A percentile compares a stretch with the other conserved stretches of the same genome.
phyloP scores from a whole-genome alignment of 371 early-diverging fungal genomes.

The Rhizopus microsporus region DNA sequence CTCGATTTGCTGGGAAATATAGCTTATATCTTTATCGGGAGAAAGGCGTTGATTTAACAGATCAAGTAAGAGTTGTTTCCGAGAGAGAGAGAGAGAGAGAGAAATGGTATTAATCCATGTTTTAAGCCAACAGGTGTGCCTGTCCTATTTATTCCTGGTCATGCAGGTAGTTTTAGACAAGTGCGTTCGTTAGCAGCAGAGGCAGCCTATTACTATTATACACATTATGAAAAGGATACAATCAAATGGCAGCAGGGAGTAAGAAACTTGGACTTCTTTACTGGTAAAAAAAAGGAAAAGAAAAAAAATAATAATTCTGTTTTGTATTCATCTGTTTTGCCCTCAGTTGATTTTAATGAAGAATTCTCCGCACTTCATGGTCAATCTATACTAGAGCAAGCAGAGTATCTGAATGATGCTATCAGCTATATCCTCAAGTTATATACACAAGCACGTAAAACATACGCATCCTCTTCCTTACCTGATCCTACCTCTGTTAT shows the following conservation, averaged over 20 bases:
- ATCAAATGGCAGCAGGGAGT: constrained; percentile 36
- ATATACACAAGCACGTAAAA: constrained; percentile 55
- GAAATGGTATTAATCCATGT: not conserved
- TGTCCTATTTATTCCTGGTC: constrained; percentile 92
- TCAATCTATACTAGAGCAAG: constrained; percentile 80
- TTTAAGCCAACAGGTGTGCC: constrained; percentile 72
- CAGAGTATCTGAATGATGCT: constrained; percentile 83
- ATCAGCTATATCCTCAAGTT: constrained; percentile 80
- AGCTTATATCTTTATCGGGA: constrained; percentile 80
- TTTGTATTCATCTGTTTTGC: not conserved
- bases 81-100: not conserved
- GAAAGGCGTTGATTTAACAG: constrained; percentile 55
- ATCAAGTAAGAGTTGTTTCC: constrained; percentile 35
- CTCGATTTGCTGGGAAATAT: constrained; percentile 78
- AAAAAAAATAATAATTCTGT: not conserved
- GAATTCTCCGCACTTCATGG: constrained; percentile 91
- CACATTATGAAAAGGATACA: constrained; percentile 35
- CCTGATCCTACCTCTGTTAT: constrained; percentile 76
- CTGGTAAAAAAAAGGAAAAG: constrained; percentile 53
- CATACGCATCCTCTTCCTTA: constrained; percentile 11
- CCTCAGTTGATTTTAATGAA: constrained; percentile 84
- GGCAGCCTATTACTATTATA: constrained; percentile 60
- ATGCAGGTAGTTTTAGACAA: constrained; percentile 93
- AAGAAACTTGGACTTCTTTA: constrained; percentile 80
- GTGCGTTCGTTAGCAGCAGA: constrained; percentile 82